These are phyloP conservation scores for Maudiozyma barnettii DNA, from an alignment of 805 yeast species.

Conservation along the genomic window DNA sequence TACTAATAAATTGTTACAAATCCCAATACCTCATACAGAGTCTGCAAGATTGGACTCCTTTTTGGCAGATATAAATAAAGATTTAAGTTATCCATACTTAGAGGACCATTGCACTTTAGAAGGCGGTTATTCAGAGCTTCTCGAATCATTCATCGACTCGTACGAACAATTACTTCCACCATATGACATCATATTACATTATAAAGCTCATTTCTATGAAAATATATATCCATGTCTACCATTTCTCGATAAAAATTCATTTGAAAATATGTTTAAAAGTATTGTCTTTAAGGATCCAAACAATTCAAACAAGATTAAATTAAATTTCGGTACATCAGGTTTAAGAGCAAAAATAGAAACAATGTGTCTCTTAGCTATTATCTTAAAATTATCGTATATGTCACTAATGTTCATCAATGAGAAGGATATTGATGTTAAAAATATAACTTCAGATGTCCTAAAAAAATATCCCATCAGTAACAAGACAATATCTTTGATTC, in stretches of 20 bases:
- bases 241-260: slow-evolving; percentile 17
- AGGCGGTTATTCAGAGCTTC: slow-evolving; percentile 18
- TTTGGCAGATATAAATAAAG: background rate
- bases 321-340: slow-evolving; percentile 18
- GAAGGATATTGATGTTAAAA: slow-evolving; percentile 3
- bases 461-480: slow-evolving; percentile 18
- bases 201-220: slow-evolving; percentile 23
- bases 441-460: slow-evolving; percentile 11
- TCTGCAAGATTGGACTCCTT: background rate
- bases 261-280: slow-evolving; percentile 20
- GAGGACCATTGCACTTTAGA: slow-evolving; percentile 19
- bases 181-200: slow-evolving; percentile 12
- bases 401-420: slow-evolving; percentile 16
- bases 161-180: slow-evolving; percentile 23
- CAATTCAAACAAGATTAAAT: slow-evolving; percentile 10
- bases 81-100: slow-evolving; percentile 8
- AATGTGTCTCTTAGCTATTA: slow-evolving; percentile 16
- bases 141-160: slow-evolving; percentile 14
- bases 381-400: slow-evolving; percentile 23
- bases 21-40: background rate
- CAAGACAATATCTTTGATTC: slow-evolving; percentile 16
- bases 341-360: slow-evolving; percentile 23
- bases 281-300: slow-evolving; percentile 9
- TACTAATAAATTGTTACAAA: slow-evolving; percentile 19
- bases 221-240: slow-evolving; percentile 22